These are phyloP conservation scores for Colletotrichum sidae DNA, from an alignment of 2,329 filamentous ascomycete genomes.

Conservation along the genomic window DNA sequence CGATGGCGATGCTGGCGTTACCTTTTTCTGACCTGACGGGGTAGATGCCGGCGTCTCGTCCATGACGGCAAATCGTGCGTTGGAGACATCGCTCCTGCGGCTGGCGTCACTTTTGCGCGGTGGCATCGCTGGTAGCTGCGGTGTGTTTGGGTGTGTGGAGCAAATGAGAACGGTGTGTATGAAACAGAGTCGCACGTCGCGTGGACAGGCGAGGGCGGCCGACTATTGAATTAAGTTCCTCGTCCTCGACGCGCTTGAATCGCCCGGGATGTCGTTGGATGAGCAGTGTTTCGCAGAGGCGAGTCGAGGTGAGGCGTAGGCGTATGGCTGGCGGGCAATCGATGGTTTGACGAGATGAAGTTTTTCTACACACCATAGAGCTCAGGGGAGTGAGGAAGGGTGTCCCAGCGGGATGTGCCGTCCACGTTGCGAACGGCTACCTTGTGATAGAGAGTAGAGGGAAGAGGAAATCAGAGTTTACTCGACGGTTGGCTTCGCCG, in stretches of 20 bases:
- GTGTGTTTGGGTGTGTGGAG: not conserved
- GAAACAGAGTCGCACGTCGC: not conserved
- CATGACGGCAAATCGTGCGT: constrained; percentile 56
- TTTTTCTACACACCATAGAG: constrained; percentile 15
- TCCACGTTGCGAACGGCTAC: not conserved
- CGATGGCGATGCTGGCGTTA: constrained; percentile 29
- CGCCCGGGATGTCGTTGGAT: no score
- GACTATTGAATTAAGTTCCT: no score
- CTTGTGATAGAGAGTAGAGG: not conserved
- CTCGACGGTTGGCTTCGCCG: no score
- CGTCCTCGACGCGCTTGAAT: no score
- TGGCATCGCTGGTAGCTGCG: constrained; percentile 55
- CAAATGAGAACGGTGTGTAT: constrained; percentile 7
- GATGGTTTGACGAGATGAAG: constrained; percentile 19
- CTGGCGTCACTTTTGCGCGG: constrained; percentile 65
- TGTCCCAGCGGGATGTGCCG: constrained; percentile 21
- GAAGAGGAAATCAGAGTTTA: not conserved
- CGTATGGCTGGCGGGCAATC: not conserved
- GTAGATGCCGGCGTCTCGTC: constrained; percentile 50
- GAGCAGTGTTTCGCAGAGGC: not conserved
- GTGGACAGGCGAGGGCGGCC: no score
- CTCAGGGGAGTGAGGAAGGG: constrained; percentile 6
- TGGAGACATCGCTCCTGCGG: constrained; percentile 59
- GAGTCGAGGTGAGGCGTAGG: constrained; percentile 7
- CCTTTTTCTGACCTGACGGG: constrained; percentile 11